Percentiles rank a stretch among this genome's conserved stretches.
Conservation (phyloP, 2,329 filamentous ascomycete species). For the Geosmithia morbida region DNA sequence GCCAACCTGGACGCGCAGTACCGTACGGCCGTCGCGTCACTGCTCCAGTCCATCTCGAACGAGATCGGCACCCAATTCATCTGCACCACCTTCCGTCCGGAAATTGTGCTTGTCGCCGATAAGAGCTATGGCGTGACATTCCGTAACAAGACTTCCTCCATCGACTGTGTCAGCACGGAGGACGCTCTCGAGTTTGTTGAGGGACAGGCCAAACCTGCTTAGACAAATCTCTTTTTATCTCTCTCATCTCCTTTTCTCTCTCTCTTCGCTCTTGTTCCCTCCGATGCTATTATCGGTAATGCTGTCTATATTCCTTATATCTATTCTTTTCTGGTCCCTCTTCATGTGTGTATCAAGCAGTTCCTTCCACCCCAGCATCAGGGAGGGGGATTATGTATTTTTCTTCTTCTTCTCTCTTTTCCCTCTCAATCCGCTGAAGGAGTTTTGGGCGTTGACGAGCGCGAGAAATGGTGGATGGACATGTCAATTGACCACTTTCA, state of each 20-base stretch:
- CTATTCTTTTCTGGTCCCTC: not conserved
- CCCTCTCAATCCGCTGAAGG: too few relatives aligned
- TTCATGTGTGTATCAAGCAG: too few relatives aligned
- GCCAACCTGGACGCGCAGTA: conserved; percentile 97
- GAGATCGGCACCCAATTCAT: conserved; percentile 71
- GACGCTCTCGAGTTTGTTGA: conserved; percentile 91
- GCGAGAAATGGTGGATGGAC: too few relatives aligned
- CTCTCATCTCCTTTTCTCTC: not conserved
- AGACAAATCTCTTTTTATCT: not conserved
- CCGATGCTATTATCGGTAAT: too few relatives aligned
- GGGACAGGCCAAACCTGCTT: conserved; percentile 43
- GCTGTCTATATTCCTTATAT: too few relatives aligned
- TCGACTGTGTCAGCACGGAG: conserved; percentile 77
- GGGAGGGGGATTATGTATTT: too few relatives aligned
- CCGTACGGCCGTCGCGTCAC: conserved; percentile 82
- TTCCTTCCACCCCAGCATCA: too few relatives aligned
- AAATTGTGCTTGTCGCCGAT: conserved; percentile 90
- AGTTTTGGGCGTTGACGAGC: too few relatives aligned
- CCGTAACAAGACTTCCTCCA: conserved; percentile 83
- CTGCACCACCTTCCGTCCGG: conserved; percentile 94
- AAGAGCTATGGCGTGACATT: conserved; percentile 97
- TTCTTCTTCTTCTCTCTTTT: too few relatives aligned
- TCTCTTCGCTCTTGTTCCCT: too few relatives aligned
- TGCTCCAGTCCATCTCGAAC: conserved; percentile 65
- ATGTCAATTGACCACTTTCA: too few relatives aligned